Evolutionary conservation across 495 filamentous ascomycete species (phyloP).

Genomic region (Daldinia childiae): DNA sequence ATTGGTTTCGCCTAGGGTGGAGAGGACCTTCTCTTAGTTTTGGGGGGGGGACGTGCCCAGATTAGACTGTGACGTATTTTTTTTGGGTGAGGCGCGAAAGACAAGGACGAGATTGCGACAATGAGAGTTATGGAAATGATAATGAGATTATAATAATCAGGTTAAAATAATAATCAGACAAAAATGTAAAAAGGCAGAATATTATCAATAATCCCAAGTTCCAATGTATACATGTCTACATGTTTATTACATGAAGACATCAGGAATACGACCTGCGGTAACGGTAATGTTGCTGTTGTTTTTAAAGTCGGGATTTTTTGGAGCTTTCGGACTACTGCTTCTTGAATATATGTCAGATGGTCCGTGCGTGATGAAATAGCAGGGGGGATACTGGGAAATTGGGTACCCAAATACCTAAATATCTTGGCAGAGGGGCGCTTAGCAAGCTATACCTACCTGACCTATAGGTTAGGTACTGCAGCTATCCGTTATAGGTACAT

Average conservation of each 20-base stretch:
- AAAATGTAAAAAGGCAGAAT: not conserved
- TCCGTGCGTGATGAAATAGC: not conserved
- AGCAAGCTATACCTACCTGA: not conserved
- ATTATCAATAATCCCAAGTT: not conserved
- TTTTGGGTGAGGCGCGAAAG: not conserved
- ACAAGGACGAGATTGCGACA: not conserved
- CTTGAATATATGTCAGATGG: not conserved
- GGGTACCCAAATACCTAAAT: not conserved
- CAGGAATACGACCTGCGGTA: not conserved
- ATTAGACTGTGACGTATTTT: conserved; percentile 28
- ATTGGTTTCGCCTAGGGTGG: conserved; percentile 10
- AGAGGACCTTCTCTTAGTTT: not conserved
- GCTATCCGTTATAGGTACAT: not conserved
- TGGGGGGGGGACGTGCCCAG: not conserved
- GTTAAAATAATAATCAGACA: not conserved
- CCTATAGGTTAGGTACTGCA: too few relatives aligned
- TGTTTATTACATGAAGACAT: not conserved
- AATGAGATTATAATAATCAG: not conserved
- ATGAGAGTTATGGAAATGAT: not conserved
- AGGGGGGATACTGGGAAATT: not conserved
- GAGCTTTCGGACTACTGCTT: not conserved
- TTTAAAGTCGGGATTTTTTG: conserved; percentile 8
- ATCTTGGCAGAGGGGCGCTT: conserved; percentile 1
- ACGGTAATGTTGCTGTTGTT: conserved; percentile 1
- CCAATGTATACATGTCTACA: not conserved